Evolutionary conservation across 1,284 basidiomycete genomes (phyloP).

Genomic region (Papiliotrema fonsecae): DNA sequence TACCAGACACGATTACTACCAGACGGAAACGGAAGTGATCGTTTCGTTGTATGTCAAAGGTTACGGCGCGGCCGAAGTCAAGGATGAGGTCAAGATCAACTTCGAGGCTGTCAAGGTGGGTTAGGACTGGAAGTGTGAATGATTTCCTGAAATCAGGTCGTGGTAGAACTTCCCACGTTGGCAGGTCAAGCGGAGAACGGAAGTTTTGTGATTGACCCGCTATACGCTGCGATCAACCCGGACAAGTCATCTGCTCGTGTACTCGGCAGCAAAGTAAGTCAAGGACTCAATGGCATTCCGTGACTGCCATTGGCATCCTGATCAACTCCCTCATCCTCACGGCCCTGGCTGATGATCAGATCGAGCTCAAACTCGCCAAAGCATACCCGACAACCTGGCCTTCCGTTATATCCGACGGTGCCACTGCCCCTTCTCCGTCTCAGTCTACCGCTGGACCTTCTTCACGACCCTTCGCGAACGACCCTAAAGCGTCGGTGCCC

Average conservation of each 20-base stretch:
- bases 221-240: constrained; percentile 73
- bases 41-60: constrained; percentile 74
- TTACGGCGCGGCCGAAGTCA: constrained; percentile 47
- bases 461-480: background rate
- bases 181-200: constrained; percentile 54
- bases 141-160: constrained; percentile 6
- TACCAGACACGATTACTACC: constrained; percentile 86
- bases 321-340: background rate
- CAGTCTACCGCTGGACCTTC: constrained; percentile 6
- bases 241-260: constrained; percentile 61
- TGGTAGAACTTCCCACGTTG: constrained; percentile 55
- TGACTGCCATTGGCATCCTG: constrained; percentile 49
- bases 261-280: constrained; percentile 76
- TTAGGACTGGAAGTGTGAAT: too few species aligned
- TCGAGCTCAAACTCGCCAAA: constrained; percentile 42
- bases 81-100: constrained; percentile 60
- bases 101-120: constrained; percentile 63
- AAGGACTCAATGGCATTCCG: constrained; percentile 58
- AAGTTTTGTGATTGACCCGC: constrained; percentile 58
- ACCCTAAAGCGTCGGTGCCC: background rate
- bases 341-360: constrained; percentile 16
- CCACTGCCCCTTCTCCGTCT: constrained; percentile 48
- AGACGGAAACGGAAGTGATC: constrained; percentile 68
- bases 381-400: constrained; percentile 56
- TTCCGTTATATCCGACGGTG: background rate